These are phyloP conservation scores for Teratosphaeria pseudoeucalypti DNA, from an alignment of 2,329 filamentous ascomycete genomes.

Conservation along the genomic window DNA sequence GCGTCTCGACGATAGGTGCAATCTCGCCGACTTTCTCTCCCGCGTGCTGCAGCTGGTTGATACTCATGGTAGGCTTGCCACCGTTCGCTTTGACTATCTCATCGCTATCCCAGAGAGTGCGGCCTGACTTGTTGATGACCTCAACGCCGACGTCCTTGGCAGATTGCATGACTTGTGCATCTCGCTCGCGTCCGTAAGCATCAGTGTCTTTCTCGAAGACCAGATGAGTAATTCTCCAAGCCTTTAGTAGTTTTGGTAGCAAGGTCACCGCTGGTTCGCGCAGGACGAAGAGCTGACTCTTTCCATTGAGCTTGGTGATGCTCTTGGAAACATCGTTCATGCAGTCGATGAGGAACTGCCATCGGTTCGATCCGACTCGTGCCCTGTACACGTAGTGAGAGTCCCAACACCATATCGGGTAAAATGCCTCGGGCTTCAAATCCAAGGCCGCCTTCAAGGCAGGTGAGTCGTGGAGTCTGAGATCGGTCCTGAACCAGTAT, in stretches of 20 bases:
- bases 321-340: conserved; percentile 59
- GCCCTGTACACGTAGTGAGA: conserved; percentile 68
- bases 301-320: conserved; percentile 58
- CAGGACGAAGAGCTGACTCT: conserved; percentile 61
- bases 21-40: conserved; percentile 54
- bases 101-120: conserved; percentile 66
- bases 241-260: conserved; percentile 60
- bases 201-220: conserved; percentile 75
- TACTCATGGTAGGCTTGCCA: conserved; percentile 65
- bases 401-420: conserved; percentile 72
- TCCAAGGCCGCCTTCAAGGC: conserved; percentile 62
- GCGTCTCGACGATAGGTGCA: conserved; percentile 50
- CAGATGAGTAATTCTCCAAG: conserved; percentile 64
- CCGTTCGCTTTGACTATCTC: conserved; percentile 54
- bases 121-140: conserved; percentile 53
- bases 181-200: conserved; percentile 56
- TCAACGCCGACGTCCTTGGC: conserved; percentile 56
- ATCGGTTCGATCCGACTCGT: conserved; percentile 60
- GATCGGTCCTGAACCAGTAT: conserved; percentile 59
- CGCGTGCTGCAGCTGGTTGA: conserved; percentile 52
- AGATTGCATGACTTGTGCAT: conserved; percentile 47
- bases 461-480: conserved; percentile 67
- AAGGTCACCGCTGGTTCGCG: conserved; percentile 62
- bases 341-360: conserved; percentile 67
- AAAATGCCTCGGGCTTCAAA: conserved; percentile 60